Base-by-base conservation (phyloP, 441 rosid species). In the Sinapis alba region DNA sequence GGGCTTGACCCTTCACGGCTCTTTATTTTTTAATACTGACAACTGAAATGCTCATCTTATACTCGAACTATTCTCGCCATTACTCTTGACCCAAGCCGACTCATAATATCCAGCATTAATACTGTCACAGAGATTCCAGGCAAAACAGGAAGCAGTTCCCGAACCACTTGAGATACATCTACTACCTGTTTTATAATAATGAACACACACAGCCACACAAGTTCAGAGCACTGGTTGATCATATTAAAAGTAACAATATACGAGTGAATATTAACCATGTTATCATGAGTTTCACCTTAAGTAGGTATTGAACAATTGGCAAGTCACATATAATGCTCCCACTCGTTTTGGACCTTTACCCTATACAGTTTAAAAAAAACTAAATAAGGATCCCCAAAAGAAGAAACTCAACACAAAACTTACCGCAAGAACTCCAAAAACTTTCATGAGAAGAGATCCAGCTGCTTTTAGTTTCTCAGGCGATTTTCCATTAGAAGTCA, bases 381-480 rank as follows among this genome's bases (percentile, higher is more conserved):
- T 15, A 27, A 38, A 20, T 45, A 51, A 15, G 61, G 34, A 50
- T 12, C 50, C 62, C 11, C 6, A 28, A 51, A 51, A 62, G n/a
- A 72, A 69, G 24, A 75, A 62, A 53, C 45, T 53, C 57, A 34
- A 51, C 53, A 36, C 9, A 60, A 19, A 51, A n/a, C 5, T 8
- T 24, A 24, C 38, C 56, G 57, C 19, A 18, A 18, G 3, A 51
- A 10, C 57, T 63, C 97, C 98, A 64, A 94, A 94, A 45, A 89
- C 90, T 83, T 92, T 94, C 98, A 90, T 94, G 45, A 92, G 93
- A 80, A 88, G 90, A 19, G 98, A 94, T 28, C 99, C 99, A 3
- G 98, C 97, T 3, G 87, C 99, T 81, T 94, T 94, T 76, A 94
- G 76, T 71, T 94, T 94, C 82, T 94, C 99, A 0, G 98, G 98